Evolutionary conservation across 2,329 filamentous ascomycete species (phyloP).

Genomic region (Neofusicoccum parvum): DNA sequence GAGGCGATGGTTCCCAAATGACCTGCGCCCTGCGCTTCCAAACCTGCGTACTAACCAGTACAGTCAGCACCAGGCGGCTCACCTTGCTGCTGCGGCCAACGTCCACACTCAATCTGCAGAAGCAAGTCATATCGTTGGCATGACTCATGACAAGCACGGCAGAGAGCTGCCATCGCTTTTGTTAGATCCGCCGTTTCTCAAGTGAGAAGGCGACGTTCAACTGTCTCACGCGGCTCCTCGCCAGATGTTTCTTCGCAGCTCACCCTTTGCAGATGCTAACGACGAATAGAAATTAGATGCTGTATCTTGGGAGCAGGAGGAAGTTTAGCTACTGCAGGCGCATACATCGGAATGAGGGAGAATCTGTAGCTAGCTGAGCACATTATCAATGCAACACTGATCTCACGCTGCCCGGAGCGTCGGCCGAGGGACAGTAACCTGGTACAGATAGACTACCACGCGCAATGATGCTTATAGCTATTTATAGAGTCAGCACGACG

Average conservation of each 20-base stretch:
- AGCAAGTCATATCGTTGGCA: neutral
- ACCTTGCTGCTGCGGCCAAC: neutral
- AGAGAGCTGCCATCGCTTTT: neutral
- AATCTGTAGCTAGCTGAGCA: slow-evolving; percentile 1
- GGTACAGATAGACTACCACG: neutral
- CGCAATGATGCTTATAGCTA: neutral
- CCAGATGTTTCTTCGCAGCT: neutral
- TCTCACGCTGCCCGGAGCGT: neutral
- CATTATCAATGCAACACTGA: neutral
- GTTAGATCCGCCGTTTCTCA: neutral
- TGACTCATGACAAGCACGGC: neutral
- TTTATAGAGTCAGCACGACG: slow-evolving; percentile 1
- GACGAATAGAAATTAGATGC: neutral
- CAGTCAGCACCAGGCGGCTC: slow-evolving; percentile 3
- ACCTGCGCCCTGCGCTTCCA: neutral
- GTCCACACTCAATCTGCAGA: neutral
- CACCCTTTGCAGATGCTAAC: neutral
- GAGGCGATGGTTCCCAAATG: neutral
- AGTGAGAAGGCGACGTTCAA: neutral
- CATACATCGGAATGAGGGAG: neutral
- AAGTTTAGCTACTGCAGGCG: neutral
- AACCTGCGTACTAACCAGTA: neutral
- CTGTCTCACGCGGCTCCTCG: neutral
- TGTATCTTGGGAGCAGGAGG: neutral
- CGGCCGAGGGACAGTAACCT: neutral